Conservation (phyloP, 2,329 filamentous ascomycete genomes). For the Calonectria pauciramosa region DNA sequence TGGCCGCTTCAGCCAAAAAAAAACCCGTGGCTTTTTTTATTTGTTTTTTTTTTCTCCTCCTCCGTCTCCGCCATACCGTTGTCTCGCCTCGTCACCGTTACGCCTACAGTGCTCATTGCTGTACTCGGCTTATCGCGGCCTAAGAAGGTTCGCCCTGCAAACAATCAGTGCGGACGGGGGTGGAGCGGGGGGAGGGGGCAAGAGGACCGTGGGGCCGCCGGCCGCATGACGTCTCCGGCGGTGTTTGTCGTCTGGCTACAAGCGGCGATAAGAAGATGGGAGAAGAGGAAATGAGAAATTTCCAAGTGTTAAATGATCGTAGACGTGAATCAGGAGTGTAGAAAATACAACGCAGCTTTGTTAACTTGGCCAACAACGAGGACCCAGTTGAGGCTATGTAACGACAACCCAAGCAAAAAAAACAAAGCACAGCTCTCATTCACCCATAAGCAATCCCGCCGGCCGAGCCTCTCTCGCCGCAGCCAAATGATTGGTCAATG, state of each 20-base stretch:
- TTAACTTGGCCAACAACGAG: background rate
- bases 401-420: too few relatives aligned
- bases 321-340: background rate
- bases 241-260: background rate
- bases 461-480: background rate
- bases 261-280: background rate
- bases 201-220: slow-evolving; percentile 24
- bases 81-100: slow-evolving; percentile 18
- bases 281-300: background rate
- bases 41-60: slow-evolving; percentile 17
- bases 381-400: background rate
- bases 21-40: slow-evolving; percentile 5
- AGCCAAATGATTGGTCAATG: slow-evolving; percentile 43
- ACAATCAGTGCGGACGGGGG: slow-evolving; percentile 4
- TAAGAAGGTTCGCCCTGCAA: slow-evolving; percentile 31
- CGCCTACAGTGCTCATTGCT: slow-evolving; percentile 7
- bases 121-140: slow-evolving; percentile 50
- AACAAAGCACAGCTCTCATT: background rate
- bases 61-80: background rate
- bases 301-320: background rate
- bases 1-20: background rate
- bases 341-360: background rate
- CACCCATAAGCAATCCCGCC: background rate
- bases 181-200: background rate
- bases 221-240: slow-evolving; percentile 43